Evolutionary conservation across 805 yeast species (phyloP).

Genomic region (Lipomyces kockii): DNA sequence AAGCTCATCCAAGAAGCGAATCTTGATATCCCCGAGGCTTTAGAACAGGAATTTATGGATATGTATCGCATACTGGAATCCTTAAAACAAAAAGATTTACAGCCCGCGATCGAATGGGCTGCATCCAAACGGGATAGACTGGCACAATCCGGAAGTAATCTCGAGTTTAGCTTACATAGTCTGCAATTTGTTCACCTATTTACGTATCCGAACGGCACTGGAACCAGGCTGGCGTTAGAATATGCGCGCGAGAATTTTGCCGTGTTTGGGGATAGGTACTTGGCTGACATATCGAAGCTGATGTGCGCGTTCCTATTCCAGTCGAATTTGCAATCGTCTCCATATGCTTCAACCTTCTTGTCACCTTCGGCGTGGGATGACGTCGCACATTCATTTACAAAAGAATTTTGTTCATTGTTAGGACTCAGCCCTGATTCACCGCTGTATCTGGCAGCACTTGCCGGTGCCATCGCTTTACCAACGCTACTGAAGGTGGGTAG

Average conservation of each 20-base stretch:
- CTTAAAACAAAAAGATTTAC: conserved; percentile 47
- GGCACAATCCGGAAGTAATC: conserved; percentile 48
- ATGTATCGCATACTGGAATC: conserved; percentile 52
- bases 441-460: conserved; percentile 53
- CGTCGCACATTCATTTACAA: conserved; percentile 48
- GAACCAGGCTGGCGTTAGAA: conserved; percentile 44
- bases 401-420: conserved; percentile 55
- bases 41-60: conserved; percentile 48
- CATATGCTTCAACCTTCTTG: conserved; percentile 40
- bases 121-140: conserved; percentile 41
- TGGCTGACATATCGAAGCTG: conserved; percentile 53
- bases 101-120: conserved; percentile 59
- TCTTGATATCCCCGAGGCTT: conserved; percentile 40
- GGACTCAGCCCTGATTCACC: conserved; percentile 61
- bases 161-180: conserved; percentile 54
- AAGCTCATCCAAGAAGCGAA: conserved; percentile 42
- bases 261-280: conserved; percentile 49
- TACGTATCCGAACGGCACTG: conserved; percentile 9
- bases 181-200: conserved; percentile 49
- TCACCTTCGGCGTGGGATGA: conserved; percentile 43
- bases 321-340: conserved; percentile 36
- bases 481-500: conserved; percentile 55
- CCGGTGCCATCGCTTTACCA: conserved; percentile 61
- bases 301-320: conserved; percentile 48
- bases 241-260: conserved; percentile 53